Evolutionary conservation across 371 early-diverging fungal species (phyloP), one percentile per base, ranked within the genome.

Genomic region (Rhizopus sp.): DNA sequence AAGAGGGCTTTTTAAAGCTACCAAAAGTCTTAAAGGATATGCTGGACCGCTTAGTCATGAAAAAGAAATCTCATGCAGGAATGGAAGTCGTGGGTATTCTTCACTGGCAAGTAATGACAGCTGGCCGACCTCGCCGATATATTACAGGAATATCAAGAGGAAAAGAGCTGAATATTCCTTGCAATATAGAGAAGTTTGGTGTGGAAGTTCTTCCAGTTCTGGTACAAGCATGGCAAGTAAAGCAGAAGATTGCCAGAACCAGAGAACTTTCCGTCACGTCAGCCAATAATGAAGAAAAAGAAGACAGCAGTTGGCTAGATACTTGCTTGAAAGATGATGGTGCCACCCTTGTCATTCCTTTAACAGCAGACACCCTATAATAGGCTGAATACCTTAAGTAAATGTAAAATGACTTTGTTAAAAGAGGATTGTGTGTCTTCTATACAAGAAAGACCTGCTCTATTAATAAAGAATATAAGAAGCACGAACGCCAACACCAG

Each of bases 141-240:
- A 13, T 44, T 33, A 44, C 45, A 44, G 31, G 54, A 52, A 39
- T 23, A 39, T 54, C 45, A 54, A 42, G 54, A 33, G 34, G 34
- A 23, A 44, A 54, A 54, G 30, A 7, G 45, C 5, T 54, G 15
- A 44, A 34, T 16, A 54, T 41, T n/a, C 42, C 13, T 44, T 33
- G 32, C 32, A 45, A 16, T 52, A 31, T 52, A 17, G 38, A 52
- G 40, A 52, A 52, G 50, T 50, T 10, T 42, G 33, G 17, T 6
- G 33, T 10, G 5, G 44, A 34, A 34, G 54, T 16, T 23, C 6
- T 35, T 4, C 17, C 35, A 32, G 16, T 44, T 32, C 44, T 47
- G 37, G 38, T 47, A 46, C 38, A 55, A 55, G 54, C 42, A 9
- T 54, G 54, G 54, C 54, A 44, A 54, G 8, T 54, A 54, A 54